These are phyloP conservation scores for Elongisporangium undulatum DNA, from an alignment of 352 stramenopile genomes.

Conservation along the genomic window DNA sequence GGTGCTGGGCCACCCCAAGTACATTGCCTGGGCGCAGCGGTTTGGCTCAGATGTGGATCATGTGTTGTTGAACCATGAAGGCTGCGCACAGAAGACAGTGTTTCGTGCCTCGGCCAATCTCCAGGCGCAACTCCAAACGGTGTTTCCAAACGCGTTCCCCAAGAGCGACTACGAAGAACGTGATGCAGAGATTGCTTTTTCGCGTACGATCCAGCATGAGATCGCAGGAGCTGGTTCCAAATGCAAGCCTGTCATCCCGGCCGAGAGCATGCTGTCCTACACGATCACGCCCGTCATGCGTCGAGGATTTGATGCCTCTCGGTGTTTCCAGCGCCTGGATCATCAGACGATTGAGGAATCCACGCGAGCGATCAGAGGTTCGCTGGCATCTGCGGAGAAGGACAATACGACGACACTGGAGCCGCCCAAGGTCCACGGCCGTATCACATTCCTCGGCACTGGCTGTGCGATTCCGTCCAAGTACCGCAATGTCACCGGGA, in stretches of 20 bases:
- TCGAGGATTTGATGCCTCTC: conserved; percentile 53
- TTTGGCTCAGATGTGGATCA: conserved; percentile 63
- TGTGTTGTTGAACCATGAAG: conserved; percentile 42
- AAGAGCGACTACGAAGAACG: conserved; percentile 41
- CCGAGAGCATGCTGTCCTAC: conserved; percentile 75
- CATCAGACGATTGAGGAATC: conserved; percentile 1
- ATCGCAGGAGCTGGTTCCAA: conserved; percentile 14
- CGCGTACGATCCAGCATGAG: conserved; percentile 16
- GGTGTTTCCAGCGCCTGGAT: conserved; percentile 47
- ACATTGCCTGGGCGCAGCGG: conserved; percentile 42
- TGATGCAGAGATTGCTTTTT: conserved; percentile 29
- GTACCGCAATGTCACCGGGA: conserved; percentile 97
- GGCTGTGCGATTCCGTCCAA: conserved; percentile 97
- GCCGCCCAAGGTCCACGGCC: conserved; percentile 20
- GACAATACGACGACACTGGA: not conserved
- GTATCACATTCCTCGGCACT: conserved; percentile 95
- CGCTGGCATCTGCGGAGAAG: not conserved
- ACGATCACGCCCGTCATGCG: conserved; percentile 46
- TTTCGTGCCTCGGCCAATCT: conserved; percentile 68
- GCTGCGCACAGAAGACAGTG: conserved; percentile 60
- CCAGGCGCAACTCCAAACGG: conserved; percentile 59
- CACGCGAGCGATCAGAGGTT: not conserved
- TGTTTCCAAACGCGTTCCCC: conserved; percentile 61
- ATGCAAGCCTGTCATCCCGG: conserved; percentile 32
- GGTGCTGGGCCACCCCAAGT: conserved; percentile 54